Base-by-base conservation (phyloP, 768 basidiomycete species). In the Pluteus cervinus region DNA sequence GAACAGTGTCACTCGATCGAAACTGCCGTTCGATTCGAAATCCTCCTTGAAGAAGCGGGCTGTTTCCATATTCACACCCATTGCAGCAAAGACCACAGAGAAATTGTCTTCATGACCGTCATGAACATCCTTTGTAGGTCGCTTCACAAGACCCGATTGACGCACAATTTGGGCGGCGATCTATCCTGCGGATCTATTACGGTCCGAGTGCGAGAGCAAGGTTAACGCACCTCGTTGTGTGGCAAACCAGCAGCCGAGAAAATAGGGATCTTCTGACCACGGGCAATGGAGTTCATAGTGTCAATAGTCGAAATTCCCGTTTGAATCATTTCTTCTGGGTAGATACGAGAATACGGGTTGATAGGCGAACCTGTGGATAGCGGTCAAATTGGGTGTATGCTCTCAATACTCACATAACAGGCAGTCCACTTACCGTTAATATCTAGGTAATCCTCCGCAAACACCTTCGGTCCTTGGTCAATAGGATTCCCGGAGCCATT, bases 61-160 rank as follows among this genome's bases (percentile, higher is more conserved):
- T 5, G 96, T 98, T 63, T 99, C 96, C 92, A 96, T 96, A 70
- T 99, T 99, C 42, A 94, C 96, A 76, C 96, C 96, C 96, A 99
- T 98, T 26, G 96, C 96, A 40, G 93, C 96, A 58, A 98, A 99
- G 33, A 98, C 96, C 54, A 99, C 93, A 33, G 91, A 94, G 75
- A 99, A 99, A 65, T 99, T 99, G 68, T 99, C 94, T 71, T 96
- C 94, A 64, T 98, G 94, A 39, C 92, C 94, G 55, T 99, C 96
- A 54, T 93, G 93, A 11, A 94, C 92, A 52, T 88, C 91, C 63
- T 98, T 98, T 32, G 88, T 91, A 5, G 96, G 94, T 31, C 92
- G 74, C 65, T 91, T 92, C 54, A 99, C 96, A 42, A 99, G 70
- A 45, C 94, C 96, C 24, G 96, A 89, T 69, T 99, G 96, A 58